phyloP scores from a whole-genome alignment of 257 asterid genomes.

The Solanum tacnaense region DNA sequence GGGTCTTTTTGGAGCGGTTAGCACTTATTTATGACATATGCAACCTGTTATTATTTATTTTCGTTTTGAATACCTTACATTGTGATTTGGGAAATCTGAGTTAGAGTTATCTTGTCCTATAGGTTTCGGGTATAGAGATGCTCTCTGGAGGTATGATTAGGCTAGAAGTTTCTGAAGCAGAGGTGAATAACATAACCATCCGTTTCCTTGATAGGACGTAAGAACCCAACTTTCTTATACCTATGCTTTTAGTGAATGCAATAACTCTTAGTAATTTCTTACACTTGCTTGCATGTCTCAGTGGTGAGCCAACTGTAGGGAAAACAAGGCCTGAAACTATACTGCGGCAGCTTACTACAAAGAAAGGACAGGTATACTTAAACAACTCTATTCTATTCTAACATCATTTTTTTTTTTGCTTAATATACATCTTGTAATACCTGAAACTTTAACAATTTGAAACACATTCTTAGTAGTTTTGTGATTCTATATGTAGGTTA shows the following conservation, averaged over 20 bases:
- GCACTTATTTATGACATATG: constrained; percentile 10
- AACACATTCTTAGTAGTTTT: not conserved
- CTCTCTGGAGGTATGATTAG: constrained; percentile 94
- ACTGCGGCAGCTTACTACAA: constrained; percentile 93
- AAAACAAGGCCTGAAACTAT: constrained; percentile 93
- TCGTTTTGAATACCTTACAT: not conserved
- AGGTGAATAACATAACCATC: constrained; percentile 71
- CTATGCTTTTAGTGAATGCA: not conserved
- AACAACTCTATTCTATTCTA: not conserved
- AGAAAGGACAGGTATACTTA: constrained; percentile 81
- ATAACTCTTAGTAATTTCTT: not conserved
- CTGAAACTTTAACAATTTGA: not conserved
- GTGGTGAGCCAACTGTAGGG: constrained; percentile 90
- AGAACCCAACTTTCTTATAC: constrained; percentile 9
- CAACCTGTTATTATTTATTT: not conserved
- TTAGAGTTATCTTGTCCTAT: constrained; percentile 4
- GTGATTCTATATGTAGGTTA: not conserved
- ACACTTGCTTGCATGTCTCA: constrained; percentile 13
- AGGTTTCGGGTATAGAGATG: constrained; percentile 93
- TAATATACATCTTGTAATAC: not conserved
- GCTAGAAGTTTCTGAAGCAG: constrained; percentile 91
- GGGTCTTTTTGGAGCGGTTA: constrained; percentile 96
- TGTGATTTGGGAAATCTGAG: not conserved
- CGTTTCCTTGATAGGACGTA: constrained; percentile 94
- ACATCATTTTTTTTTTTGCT: not conserved